Base-by-base conservation (phyloP, 2,329 filamentous ascomycete genomes). In the Magnaporthiopsis incrustans region DNA sequence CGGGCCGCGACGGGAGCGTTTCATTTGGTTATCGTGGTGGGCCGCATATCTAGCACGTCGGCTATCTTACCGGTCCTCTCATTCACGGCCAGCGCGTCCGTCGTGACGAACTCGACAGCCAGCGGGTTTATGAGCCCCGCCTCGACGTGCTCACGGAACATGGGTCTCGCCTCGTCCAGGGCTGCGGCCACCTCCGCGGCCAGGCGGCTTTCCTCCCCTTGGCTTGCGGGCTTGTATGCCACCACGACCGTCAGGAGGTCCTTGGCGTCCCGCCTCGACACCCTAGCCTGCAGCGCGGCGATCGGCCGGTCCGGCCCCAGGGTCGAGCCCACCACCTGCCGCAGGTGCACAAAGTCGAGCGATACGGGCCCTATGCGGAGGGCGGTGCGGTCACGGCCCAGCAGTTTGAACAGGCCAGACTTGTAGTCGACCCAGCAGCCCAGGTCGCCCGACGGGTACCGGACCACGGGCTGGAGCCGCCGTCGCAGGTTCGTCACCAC, bases 321-420 rank as follows among this genome's bases (percentile, higher is more conserved):
- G 6, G 3, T 35, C 53, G 63, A 62, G 1, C 50, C 32, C 1
- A 63, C 63, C 22, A 61, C 50, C 22, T 62, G 53, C 3, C 60
- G 53, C n/a, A 64, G 60, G 60, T 64, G 60, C 18, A 58, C 44
- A 22, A 63, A 63, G 60, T 63, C 60, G 26, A 64, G 38, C 7
- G 63, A 64, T 3, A 64, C 60, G 6, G 63, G 63, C 1, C 63
- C 63, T 6, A 64, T 22, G 18, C 63, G n/a, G 25, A 64, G 30
- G 3, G 60, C 63, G 15, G 60, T 63, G 22, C 58, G 11, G 30
- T 59, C 58, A 5, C 58, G 58, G 26, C 58, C 58, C 58, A 59
- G 58, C 30, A 59, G 58, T 32, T 59, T 18, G 8, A 64, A 63
- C 1, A 64, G 60, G 15, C 63, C 60, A 14, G 50, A 14, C 3